phyloP scores from a whole-genome alignment of 2,329 filamentous ascomycete species.

The Botrytis pseudocinerea region DNA sequence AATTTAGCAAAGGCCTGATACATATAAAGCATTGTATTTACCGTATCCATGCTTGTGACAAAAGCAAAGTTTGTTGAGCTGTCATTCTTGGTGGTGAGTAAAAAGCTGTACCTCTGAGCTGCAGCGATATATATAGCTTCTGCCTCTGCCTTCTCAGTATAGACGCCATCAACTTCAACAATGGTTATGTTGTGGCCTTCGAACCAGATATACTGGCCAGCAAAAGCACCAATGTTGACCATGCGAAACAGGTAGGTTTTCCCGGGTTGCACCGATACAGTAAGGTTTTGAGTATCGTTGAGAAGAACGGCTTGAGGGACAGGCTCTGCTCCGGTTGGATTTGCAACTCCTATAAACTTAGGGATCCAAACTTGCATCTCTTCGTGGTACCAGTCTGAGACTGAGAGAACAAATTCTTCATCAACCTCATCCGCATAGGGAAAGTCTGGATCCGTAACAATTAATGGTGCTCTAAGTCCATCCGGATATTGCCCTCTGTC shows the following conservation, averaged over 20 bases:
- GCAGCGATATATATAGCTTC: conserved; percentile 65
- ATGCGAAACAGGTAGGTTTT: conserved; percentile 74
- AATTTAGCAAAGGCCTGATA: conserved; percentile 32
- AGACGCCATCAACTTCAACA: conserved; percentile 73
- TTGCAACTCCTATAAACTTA: conserved; percentile 49
- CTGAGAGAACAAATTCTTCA: conserved; percentile 55
- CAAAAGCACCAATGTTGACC: conserved; percentile 73
- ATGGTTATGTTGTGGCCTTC: conserved; percentile 67
- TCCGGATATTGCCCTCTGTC: conserved; percentile 57
- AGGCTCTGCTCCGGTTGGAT: conserved; percentile 55
- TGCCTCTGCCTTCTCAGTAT: conserved; percentile 58
- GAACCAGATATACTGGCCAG: conserved; percentile 65
- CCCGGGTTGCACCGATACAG: conserved; percentile 60
- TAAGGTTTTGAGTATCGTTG: conserved; percentile 67
- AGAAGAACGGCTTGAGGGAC: conserved; percentile 68
- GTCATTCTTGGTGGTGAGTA: conserved; percentile 63
- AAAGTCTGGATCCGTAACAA: conserved; percentile 54
- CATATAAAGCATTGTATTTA: conserved; percentile 25
- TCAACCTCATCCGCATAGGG: conserved; percentile 52
- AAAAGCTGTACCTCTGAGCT: conserved; percentile 65
- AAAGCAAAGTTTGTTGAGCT: conserved; percentile 66
- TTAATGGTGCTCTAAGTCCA: conserved; percentile 56
- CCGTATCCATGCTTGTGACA: conserved; percentile 65
- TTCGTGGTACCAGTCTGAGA: conserved; percentile 63
- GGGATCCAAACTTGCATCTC: conserved; percentile 50